A percentile compares a stretch with the other conserved stretches of the same genome.
phyloP scores from a whole-genome alignment of 495 filamentous ascomycete genomes.

The Chaetomium tenue region DNA sequence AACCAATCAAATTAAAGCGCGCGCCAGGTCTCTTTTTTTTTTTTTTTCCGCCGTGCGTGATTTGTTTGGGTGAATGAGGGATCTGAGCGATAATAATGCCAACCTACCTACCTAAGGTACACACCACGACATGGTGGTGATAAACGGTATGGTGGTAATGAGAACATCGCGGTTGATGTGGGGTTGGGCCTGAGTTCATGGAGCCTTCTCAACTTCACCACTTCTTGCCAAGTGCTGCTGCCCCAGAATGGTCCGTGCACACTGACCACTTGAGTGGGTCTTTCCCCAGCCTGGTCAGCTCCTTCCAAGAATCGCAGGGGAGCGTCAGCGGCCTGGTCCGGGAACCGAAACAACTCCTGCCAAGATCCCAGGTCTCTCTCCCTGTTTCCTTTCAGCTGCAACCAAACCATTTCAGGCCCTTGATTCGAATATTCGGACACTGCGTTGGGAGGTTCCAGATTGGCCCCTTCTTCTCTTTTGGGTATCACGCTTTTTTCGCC shows the following conservation, averaged over 20 bases:
- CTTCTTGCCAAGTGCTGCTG: too few relatives aligned
- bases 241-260: background rate
- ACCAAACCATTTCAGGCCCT: background rate
- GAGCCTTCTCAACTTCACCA: too few relatives aligned
- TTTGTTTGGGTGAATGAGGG: too few relatives aligned
- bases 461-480: slow-evolving; percentile 3
- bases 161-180: too few relatives aligned
- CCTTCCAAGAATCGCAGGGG: background rate
- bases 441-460: background rate
- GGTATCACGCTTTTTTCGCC: background rate
- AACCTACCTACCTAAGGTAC: too few relatives aligned
- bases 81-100: too few relatives aligned
- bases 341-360: slow-evolving; percentile 9
- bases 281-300: background rate
- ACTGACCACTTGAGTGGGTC: background rate
- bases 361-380: background rate
- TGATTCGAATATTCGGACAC: background rate
- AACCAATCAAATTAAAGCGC: too few relatives aligned
- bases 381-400: background rate
- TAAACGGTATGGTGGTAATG: too few relatives aligned
- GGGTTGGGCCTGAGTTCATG: too few relatives aligned
- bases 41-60: too few relatives aligned
- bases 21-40: too few relatives aligned
- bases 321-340: background rate
- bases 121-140: too few relatives aligned